These are phyloP conservation scores for Sambucus nigra DNA, from an alignment of 129 eudicot genomes.

Conservation along the genomic window DNA sequence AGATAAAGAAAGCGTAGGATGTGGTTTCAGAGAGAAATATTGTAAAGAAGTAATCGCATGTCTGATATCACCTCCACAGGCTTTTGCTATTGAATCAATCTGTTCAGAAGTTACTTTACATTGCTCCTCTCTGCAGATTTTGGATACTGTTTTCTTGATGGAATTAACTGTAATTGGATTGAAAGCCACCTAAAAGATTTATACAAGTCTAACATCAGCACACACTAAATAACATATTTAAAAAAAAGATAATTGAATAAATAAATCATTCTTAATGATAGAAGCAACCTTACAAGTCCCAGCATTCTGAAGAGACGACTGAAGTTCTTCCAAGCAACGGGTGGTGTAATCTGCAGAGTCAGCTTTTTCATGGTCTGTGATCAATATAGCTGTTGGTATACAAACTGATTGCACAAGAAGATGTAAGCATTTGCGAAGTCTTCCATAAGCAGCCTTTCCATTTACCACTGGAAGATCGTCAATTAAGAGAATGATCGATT, in stretches of 20 bases:
- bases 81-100: constrained; percentile 68
- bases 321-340: constrained; percentile 77
- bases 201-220: constrained; percentile 5
- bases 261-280: constrained; percentile 11
- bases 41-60: constrained; percentile 84
- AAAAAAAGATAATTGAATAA: no score
- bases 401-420: constrained; percentile 71
- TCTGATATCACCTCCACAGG: constrained; percentile 95
- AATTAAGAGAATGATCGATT: constrained; percentile 48
- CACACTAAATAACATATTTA: neutral
- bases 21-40: constrained; percentile 55
- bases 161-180: constrained; percentile 88
- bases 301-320: constrained; percentile 48
- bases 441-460: constrained; percentile 52
- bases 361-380: constrained; percentile 60
- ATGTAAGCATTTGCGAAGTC: constrained; percentile 59
- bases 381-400: constrained; percentile 74
- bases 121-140: constrained; percentile 61
- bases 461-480: constrained; percentile 90
- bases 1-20: constrained; percentile 16
- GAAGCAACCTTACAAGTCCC: constrained; percentile 89
- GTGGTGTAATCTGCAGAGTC: constrained; percentile 50
- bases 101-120: constrained; percentile 36
- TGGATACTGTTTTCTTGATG: constrained; percentile 52
- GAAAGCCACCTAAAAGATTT: constrained; percentile 56